A percentile compares a stretch with the other conserved stretches of the same genome.
phyloP scores from a whole-genome alignment of 2,329 filamentous ascomycete species.

The Calonectria fujianensis region DNA sequence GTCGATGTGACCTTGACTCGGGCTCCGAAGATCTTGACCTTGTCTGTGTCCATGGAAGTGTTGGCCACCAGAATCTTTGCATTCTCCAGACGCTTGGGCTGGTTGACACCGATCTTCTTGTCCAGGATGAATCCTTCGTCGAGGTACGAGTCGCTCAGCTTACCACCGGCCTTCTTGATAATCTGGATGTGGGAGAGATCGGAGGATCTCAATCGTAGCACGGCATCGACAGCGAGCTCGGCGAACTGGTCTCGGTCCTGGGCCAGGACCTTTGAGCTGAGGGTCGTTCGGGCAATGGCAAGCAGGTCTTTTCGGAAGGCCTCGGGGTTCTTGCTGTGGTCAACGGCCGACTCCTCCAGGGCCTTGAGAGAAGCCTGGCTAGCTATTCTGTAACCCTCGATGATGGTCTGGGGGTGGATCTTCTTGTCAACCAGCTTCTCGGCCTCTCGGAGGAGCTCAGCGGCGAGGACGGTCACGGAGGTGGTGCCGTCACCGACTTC shows the following conservation, averaged over 20 bases:
- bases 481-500: slow-evolving; percentile 99
- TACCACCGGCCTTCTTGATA: slow-evolving; percentile 99
- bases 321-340: slow-evolving; percentile 89
- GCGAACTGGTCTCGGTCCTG: slow-evolving; percentile 97
- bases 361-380: slow-evolving; percentile 90
- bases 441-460: slow-evolving; percentile 95
- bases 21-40: slow-evolving; percentile 99
- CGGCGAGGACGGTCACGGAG: slow-evolving; percentile 96
- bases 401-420: slow-evolving; percentile 99
- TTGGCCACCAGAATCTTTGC: slow-evolving; percentile 99
- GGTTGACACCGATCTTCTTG: slow-evolving; percentile 99
- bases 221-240: slow-evolving; percentile 90
- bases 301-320: slow-evolving; percentile 93
- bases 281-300: slow-evolving; percentile 93
- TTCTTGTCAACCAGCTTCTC: slow-evolving; percentile 98
- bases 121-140: slow-evolving; percentile 99
- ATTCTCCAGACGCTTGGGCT: slow-evolving; percentile 97
- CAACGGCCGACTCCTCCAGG: slow-evolving; percentile 88
- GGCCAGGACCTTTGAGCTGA: slow-evolving; percentile 96
- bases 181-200: slow-evolving; percentile 99
- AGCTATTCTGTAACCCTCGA: slow-evolving; percentile 98
- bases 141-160: slow-evolving; percentile 97
- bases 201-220: slow-evolving; percentile 91
- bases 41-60: slow-evolving; percentile 99
- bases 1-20: slow-evolving; percentile 97